Evolutionary conservation across 306 rosid species (phyloP).

Genomic region (Quercus variabilis): DNA sequence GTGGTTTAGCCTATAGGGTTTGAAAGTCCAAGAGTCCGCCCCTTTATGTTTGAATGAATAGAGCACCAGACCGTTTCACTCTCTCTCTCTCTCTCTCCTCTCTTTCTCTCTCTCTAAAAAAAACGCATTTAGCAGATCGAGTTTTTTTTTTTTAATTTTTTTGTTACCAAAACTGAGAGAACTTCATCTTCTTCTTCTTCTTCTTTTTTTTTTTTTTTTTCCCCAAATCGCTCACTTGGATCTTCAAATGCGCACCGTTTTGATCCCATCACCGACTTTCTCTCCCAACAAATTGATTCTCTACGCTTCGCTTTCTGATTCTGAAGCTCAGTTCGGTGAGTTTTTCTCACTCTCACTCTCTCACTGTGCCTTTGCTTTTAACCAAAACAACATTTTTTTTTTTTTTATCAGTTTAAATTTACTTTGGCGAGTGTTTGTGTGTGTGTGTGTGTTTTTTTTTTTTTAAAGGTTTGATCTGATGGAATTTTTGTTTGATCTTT

Average conservation of each 20-base stretch:
- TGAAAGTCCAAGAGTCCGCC: conserved; percentile 61
- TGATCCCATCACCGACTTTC: conserved; percentile 3
- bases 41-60: conserved; percentile 85
- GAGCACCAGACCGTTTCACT: conserved; percentile 45
- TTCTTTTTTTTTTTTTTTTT: not conserved
- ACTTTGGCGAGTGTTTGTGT: not conserved
- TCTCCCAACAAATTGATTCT: conserved; percentile 1
- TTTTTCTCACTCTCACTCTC: not conserved
- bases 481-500: conserved; percentile 4
- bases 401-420: too few species aligned
- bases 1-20: conserved; percentile 53
- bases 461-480: not conserved
- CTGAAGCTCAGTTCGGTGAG: conserved; percentile 40
- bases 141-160: too few species aligned
- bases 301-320: conserved; percentile 12
- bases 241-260: conserved; percentile 39
- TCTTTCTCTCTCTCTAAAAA: not conserved
- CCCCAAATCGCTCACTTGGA: conserved; percentile 20
- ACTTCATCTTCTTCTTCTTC: not conserved
- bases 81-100: not conserved
- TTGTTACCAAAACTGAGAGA: too few species aligned
- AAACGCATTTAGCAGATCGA: conserved; percentile 28
- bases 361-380: not conserved
- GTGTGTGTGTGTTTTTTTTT: too few species aligned
- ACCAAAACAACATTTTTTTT: too few species aligned